Conservation (phyloP, 192 early-diverging fungal species). For the Thamnidium elegans region DNA sequence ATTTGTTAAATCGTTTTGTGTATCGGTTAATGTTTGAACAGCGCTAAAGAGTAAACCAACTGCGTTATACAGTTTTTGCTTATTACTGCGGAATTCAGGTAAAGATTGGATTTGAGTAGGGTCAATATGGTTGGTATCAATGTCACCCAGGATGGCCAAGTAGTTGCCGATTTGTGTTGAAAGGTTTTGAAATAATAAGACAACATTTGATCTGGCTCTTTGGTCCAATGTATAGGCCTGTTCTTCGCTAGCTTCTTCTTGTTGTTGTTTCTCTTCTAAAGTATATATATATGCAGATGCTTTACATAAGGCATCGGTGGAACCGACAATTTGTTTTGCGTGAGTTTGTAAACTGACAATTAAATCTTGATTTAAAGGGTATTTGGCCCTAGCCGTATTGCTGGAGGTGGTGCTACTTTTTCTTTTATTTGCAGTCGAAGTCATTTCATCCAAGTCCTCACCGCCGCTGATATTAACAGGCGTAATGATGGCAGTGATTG, state of each 20-base stretch:
- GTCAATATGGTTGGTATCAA: conserved; percentile 18
- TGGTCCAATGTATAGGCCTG: background rate
- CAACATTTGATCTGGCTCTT: conserved; percentile 17
- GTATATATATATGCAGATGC: conserved; percentile 21
- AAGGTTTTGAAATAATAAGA: conserved; percentile 16
- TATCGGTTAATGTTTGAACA: conserved; percentile 28
- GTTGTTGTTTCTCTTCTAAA: background rate
- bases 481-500: background rate
- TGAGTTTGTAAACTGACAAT: conserved; percentile 26
- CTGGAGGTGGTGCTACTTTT: background rate
- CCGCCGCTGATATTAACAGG: background rate
- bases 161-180: conserved; percentile 30
- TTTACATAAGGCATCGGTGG: conserved; percentile 26
- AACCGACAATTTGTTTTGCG: conserved; percentile 29
- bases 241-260: conserved; percentile 12
- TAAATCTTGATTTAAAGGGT: conserved; percentile 28
- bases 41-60: conserved; percentile 30
- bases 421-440: background rate
- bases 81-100: conserved; percentile 20
- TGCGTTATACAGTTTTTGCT: conserved; percentile 35
- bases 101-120: conserved; percentile 18
- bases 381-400: conserved; percentile 20
- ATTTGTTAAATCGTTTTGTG: background rate
- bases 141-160: conserved; percentile 24
- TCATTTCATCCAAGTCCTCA: background rate